Base-by-base conservation (phyloP, 768 basidiomycete species). In the Lyophyllum semitale region DNA sequence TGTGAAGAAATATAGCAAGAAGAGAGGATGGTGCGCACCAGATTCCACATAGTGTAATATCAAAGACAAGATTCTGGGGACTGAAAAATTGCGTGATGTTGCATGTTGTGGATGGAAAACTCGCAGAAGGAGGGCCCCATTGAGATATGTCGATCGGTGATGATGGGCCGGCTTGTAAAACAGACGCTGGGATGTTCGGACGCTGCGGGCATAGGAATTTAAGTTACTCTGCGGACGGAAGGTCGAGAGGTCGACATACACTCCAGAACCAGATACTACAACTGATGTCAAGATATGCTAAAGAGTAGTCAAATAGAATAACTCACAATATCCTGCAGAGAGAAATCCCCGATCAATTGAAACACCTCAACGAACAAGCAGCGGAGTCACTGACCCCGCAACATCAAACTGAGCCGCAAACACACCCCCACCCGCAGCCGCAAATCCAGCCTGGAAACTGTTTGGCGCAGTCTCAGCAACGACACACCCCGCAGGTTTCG, bases 391-490 rank as follows among this genome's bases (percentile, higher is more conserved):
- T 42, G 23, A 66, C 53, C 77, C 78, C 30, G 73, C 61, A 22
- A 70, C 70, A 38, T 88, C 89, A 60, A 91, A 82, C 65, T 91
- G 89, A 2, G 86, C 79, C 5, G 89, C 89, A 59, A 79, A 94
- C 12, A 89, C 83, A 13, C 93, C 93, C 23, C 93, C 92, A 17
- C 87, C 87, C 8, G 79, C 80, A 12, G 71, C 69, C 5, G 86
- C 83, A 63, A 95, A 94, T 0, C 77, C 85, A 6, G 74, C 71
- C 12, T 87, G 89, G 58, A 80, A 93, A 51, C 87, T 89, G 27
- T 80, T 77, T 0, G 81, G 73, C 48, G 78, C 77, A 0, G 78
- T 80, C 65, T 88, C 85, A 3, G 71, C 68, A 17, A 88, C 82
- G 13, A 84, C 76, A 62, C 92, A 94, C 7, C 93, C 93, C 13